Conservation (phyloP, 768 basidiomycete genomes). For the Udeniomyces megalosporus region DNA sequence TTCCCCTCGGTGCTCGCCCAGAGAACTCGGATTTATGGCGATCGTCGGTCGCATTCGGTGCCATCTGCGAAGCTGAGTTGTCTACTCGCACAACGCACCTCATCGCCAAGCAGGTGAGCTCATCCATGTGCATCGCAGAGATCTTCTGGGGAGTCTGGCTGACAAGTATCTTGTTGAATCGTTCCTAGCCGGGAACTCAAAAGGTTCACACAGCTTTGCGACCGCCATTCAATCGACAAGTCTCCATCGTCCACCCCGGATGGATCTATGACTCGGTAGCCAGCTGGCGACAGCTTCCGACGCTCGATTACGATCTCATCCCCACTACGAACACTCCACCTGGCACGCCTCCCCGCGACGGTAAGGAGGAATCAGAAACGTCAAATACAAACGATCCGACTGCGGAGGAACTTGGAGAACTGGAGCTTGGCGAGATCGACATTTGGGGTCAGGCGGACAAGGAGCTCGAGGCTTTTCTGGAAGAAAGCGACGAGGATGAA, state of each 20-base stretch:
- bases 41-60: constrained; percentile 75
- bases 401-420: constrained; percentile 70
- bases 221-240: constrained; percentile 37
- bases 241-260: constrained; percentile 67
- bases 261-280: constrained; percentile 85
- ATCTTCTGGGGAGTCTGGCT: background rate
- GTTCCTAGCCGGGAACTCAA: constrained; percentile 61
- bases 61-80: constrained; percentile 56
- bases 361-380: constrained; percentile 34
- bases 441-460: constrained; percentile 23
- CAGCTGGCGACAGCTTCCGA: constrained; percentile 71
- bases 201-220: constrained; percentile 74
- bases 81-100: constrained; percentile 62
- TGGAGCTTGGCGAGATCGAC: constrained; percentile 24
- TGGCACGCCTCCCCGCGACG: constrained; percentile 22
- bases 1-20: constrained; percentile 69
- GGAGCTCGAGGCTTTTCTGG: constrained; percentile 24
- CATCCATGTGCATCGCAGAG: constrained; percentile 2
- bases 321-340: background rate
- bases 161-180: background rate
- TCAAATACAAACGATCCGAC: too few relatives aligned
- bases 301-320: constrained; percentile 47
- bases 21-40: constrained; percentile 70
- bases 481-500: constrained; percentile 37
- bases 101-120: constrained; percentile 64